Evolutionary conservation across 1,284 basidiomycete species (phyloP), one percentile per base, ranked within the genome.

Genomic region (Volvariella surrecta): DNA sequence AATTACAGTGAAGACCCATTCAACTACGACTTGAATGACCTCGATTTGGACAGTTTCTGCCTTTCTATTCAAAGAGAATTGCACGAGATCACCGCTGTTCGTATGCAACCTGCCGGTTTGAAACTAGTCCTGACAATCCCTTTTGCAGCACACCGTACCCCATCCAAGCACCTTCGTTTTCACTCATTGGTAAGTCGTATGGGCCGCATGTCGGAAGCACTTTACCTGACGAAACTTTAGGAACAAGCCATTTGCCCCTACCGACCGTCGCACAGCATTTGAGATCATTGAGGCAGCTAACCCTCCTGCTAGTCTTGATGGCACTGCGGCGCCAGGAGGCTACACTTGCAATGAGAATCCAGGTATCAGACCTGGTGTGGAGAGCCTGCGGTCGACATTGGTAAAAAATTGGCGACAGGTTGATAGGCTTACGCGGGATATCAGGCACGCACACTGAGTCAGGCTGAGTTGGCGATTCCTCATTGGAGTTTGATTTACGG

Each of bases 11-110:
- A 82, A 58, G 79, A 82, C 52, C 80, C 79, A 0, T 82, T 82
- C 66, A 74, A 76, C 51, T 82, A 81, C 53, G 80, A 82, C 51
- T 56, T 71, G 51, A 82, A 81, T 51, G 80, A 84, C 64, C 67
- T 47, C 75, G 77, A 82, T 55, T 67, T 84, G 21, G 81, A 83
- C 56, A 55, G 62, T 38, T 83, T 83, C 70, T 82, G 79, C 57
- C 64, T 74, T n/a, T 55, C 66, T 16, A 72, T 84, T 50, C 74
- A 77, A 48, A 66, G 75, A 16, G 80, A 83, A 52, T 62, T 85
- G 13, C 72, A 77, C 50, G 73, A 82, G 55, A 76, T 85, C 52
- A 80, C 78, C 13, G 76, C 79, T 32, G 76, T 79, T 56, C 37
- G 74, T 59, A 30, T 19, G 19, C 28, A 7, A 47, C 31, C 37